Conservation (phyloP, 345 rosid genomes). For the Laguncularia racemosa region DNA sequence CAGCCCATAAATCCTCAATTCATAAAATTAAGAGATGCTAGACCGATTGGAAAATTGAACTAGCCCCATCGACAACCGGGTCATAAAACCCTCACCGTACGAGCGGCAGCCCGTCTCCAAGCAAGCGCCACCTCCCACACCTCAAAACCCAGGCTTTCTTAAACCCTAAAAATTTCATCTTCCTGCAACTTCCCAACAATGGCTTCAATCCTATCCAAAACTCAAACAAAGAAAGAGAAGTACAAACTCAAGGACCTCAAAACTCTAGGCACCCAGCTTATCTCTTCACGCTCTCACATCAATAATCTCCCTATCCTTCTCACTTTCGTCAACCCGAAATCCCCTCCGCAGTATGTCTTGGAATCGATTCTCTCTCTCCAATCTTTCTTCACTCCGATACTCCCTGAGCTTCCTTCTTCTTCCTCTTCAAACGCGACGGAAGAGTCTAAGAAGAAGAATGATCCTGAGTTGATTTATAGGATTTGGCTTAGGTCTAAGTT, state of each 20-base stretch:
- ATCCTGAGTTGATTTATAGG: slow-evolving; percentile 48
- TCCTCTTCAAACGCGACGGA: slow-evolving; percentile 10
- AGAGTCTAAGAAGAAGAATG: slow-evolving; percentile 12
- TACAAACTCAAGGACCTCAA: slow-evolving; percentile 56
- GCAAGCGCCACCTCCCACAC: too few relatives aligned
- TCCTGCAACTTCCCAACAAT: slow-evolving; percentile 21
- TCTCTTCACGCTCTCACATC: slow-evolving; percentile 67
- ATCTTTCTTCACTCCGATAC: slow-evolving; percentile 78
- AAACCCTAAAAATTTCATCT: too few relatives aligned
- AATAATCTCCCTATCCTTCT: slow-evolving; percentile 80
- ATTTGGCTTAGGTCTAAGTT: slow-evolving; percentile 84
- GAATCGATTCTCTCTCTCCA: slow-evolving; percentile 90
- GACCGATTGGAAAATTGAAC: too few relatives aligned
- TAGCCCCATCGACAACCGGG: too few relatives aligned
- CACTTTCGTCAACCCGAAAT: slow-evolving; percentile 45
- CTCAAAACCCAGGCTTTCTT: too few relatives aligned
- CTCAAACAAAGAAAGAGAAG: slow-evolving; percentile 22
- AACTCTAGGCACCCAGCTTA: slow-evolving; percentile 53
- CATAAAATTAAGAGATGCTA: too few relatives aligned
- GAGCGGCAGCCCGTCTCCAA: too few relatives aligned
- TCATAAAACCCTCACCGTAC: too few relatives aligned
- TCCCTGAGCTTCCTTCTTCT: slow-evolving; percentile 62
- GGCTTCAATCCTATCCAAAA: slow-evolving; percentile 34
- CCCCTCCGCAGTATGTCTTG: slow-evolving; percentile 55
- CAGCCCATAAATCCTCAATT: too few relatives aligned